A percentile compares a stretch with the other conserved stretches of the same genome.
These are phyloP conservation scores for Dichotomocladium elegans DNA, from an alignment of 371 early-diverging fungal species.

Conservation along the genomic window DNA sequence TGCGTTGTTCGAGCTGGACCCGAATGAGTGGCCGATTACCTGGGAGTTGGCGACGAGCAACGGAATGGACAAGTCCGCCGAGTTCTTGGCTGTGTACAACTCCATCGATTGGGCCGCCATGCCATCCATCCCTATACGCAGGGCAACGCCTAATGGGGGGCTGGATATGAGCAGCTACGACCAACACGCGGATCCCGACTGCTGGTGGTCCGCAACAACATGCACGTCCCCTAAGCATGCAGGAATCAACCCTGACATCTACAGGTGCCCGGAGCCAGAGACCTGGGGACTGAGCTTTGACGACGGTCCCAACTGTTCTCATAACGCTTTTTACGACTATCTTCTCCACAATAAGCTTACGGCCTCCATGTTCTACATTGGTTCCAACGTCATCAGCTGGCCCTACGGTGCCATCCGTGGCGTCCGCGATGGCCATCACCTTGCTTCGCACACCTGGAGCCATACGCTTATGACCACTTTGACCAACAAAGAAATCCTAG, in stretches of 20 bases:
- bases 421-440: conserved; percentile 58
- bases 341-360: conserved; percentile 47
- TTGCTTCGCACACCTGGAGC: conserved; percentile 72
- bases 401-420: conserved; percentile 53
- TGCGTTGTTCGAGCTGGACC: conserved; percentile 5
- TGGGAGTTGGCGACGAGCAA: conserved; percentile 34
- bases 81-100: conserved; percentile 23
- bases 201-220: conserved; percentile 48
- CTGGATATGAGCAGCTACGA: conserved; percentile 20
- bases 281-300: conserved; percentile 67
- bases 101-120: conserved; percentile 22
- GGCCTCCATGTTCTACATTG: conserved; percentile 67
- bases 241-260: conserved; percentile 41
- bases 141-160: conserved; percentile 8
- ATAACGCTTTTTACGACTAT: conserved; percentile 43
- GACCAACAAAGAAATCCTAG: conserved; percentile 65
- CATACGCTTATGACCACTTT: conserved; percentile 64
- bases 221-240: conserved; percentile 41
- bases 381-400: conserved; percentile 57
- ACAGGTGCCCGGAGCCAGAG: conserved; percentile 43
- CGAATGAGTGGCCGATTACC: conserved; percentile 23
- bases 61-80: conserved; percentile 26
- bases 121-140: conserved; percentile 31
- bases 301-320: conserved; percentile 61
- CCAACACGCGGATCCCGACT: conserved; percentile 44